Base-by-base conservation (phyloP, 148 eudicot species). In the Diospyros lotus region DNA sequence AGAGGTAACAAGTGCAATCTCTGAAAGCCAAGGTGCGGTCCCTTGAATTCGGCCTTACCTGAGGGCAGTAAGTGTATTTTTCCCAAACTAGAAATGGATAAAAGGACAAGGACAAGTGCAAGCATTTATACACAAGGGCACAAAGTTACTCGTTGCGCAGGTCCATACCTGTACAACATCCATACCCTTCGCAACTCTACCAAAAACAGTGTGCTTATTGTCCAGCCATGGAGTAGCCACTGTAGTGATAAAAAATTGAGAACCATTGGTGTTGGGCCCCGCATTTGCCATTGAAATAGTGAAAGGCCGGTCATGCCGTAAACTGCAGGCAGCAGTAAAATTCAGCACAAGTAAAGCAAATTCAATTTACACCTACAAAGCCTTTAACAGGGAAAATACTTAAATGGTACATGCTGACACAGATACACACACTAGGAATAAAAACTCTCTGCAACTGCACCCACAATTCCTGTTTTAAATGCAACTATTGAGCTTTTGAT, bases 151-250 rank as follows among this genome's bases (percentile, higher is more conserved):
- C 17, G 46, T 62, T 43, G 13, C 43, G 73, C 67, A 60, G 63
- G 69, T 8, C 41, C 72, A 50, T 84, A 95, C 99, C 99, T 93
- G 99, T 63, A 96, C 97, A 81, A 96, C 99, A 38, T 90, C 93
- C 90, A 91, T 89, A 42, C 96, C 96, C 78, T 89, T 89, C 18
- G 87, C 68, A n/a, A 91, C 96, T 69, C 80, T 87, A 52, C 91
- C 96, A 79, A 91, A 91, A 53, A 91, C 93, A n/a, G 89, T 93
- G 80, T 91, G 88, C 75, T 91, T 89, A 1, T 90, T 90, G 71
- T 91, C 96, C 17, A 91, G 80, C 82, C 87, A 91, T 13, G 91
- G 79, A 38, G 93, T 87, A 39, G 89, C 80, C 56, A 91, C 89
- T 8, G 96, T 91, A 6, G 93, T 89, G 76, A 91, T 91, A 85